Base-by-base conservation (phyloP, 2,329 filamentous ascomycete species). In the Cyanodermella asteris region DNA sequence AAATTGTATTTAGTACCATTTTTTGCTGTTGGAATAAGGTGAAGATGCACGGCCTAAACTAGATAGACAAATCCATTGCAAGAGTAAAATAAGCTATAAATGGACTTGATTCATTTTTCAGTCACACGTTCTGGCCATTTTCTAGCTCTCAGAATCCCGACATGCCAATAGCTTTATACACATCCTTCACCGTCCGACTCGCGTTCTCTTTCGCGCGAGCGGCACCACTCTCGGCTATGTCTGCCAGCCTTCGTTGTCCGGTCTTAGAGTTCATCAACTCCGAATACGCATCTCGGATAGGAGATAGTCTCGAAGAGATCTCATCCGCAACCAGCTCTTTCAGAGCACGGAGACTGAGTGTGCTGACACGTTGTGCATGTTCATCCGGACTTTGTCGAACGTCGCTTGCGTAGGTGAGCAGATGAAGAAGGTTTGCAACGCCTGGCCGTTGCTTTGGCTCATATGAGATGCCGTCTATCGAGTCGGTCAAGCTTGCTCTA, bases 341-440 rank as follows among this genome's bases (percentile, higher is more conserved):
- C 28, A 84, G 52, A 1, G 53, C 53, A 6, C 54, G 54, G 38
- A 78, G 53, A 20, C 45, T 59, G 13, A 56, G 28, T 6, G 41
- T 38, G 15, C 49, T 37, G 27, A 56, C 44, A 13, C 60, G 52
- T 6, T 36, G 34, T 2, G 56, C 62, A 19, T 69, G 37, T 5
- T 55, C 54, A 15, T 55, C 42, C 24, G 47, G 50, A 4, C 45
- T 39, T 3, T 38, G 30, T 7, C 55, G 41, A 2, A 38, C 32
- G 14, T 47, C 37, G 4, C 43, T 35, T 27, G 84, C 66, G 32
- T 77, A 64, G 13, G 68, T 69, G n/a, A 84, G 50, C 10, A 97
- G 64, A 29, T 80, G 68, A 2, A 97, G 50, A 8, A 97, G 55
- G 43, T 94, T 97, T 7, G 82, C 71, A 4, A 97, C 74, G 0